Evolutionary conservation across 768 basidiomycete species (phyloP), one percentile per base, ranked within the genome.

Genomic region (Leccinum imitatum): DNA sequence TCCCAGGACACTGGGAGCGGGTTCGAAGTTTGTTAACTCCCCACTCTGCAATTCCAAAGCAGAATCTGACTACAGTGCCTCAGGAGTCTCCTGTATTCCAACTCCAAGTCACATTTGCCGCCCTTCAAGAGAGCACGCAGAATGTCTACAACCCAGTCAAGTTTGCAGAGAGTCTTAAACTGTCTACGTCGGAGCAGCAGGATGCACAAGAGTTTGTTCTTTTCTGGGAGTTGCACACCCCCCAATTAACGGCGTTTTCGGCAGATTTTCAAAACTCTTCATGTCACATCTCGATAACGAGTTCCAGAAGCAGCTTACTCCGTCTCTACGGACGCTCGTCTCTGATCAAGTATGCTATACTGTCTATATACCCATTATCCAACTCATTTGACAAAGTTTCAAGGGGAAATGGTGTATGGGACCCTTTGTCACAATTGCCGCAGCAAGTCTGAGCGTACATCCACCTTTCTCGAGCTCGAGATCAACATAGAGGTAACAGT

Each of bases 211-310:
- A 98, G 93, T 97, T 68, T 56, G 85, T 67, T 54, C 8, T 50
- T 66, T 30, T 59, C 44, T 25, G 27, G n/a, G 37, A 14, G 8
- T 31, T 9, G 17, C 11, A 3, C 47, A 14, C 59, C 54, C 35
- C 57, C 64, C 59, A 54, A 59, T 62, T 7, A 62, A 30, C 37
- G 27, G 27, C 52, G 1, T 6, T 54, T 41, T 56, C 19, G 30
- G 8, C 69, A 95, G 94, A 70, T 96, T 98, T 71, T 94, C 93
- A 3, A 98, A 98, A 67, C 81, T 98, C 17, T 96, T 98, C 75
- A 90, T 98, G 84, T 86, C 87, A 13, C 89, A 94, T 68, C 80
- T 98, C 35, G 91, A 93, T 63, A 80, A 79, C 7, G 93, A 97
- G 74, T 97, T 97, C 73, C 82, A 85, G 74, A 93, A 91, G 70